Base-by-base conservation (phyloP, 805 yeast species). In the Jamesozyma spencerorum region DNA sequence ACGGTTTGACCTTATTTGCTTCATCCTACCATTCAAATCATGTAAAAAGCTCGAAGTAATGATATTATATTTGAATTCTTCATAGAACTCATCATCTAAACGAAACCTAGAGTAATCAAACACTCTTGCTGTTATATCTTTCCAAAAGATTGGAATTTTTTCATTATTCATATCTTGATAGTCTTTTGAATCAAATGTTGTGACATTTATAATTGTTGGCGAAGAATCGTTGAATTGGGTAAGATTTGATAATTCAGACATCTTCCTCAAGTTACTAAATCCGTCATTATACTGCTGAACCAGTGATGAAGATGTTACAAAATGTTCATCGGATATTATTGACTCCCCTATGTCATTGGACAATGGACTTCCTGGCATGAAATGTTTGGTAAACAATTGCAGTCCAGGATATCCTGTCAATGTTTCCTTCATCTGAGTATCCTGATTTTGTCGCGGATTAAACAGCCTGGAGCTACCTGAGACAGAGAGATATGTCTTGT, bases 11-110 rank as follows among this genome's bases (percentile, higher is more conserved):
- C 53, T 44, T 42, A 46, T 39, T 11, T 47, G 41, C 45, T 54
- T 27, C 53, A 57, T 37, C 53, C 57, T 29, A 51, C 48, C 31
- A 58, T 62, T 24, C 57, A 62, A 36, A 45, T 64, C 70, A 40
- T 69, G 70, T 27, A 75, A 51, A 15, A 75, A 55, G 40, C 68
- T 71, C 6, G 77, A 71, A 3, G 77, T 67, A 5, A 75, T 65
- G 2, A 75, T 52, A 3, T 64, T 54, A 50, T 74, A 76, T 35
- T 74, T 65, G 46, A 74, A 72, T 46, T 74, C 74, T 42, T 76
- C 81, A 20, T 64, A 46, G 47, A 74, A 75, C 26, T 45, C 47
- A 20, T 44, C 44, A 24, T 46, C 32, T 4, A 26, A n/a, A 8
- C 28, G 38, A 31, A 30, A 45, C 12, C 54, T 49, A 3, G 37